Evolutionary conservation across 495 filamentous ascomycete genomes (phyloP).

Genomic region (Aspergillus cristatus): DNA sequence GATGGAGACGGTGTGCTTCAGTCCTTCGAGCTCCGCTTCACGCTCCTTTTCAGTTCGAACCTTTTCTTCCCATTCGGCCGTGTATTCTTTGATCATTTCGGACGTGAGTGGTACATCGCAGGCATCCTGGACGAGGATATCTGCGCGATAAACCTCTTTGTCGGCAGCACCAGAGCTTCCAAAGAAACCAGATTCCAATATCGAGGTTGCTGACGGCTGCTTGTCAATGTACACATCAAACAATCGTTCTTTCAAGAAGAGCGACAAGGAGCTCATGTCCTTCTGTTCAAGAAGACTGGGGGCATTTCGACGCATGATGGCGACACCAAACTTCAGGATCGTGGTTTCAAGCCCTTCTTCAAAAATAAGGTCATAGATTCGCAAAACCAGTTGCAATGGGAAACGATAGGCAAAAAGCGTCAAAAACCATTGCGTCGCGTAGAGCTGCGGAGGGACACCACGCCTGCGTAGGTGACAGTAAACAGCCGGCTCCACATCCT

Average conservation of each 20-base stretch:
- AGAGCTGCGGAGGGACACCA: slow-evolving; percentile 81
- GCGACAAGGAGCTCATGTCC: slow-evolving; percentile 80
- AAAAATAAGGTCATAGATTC: slow-evolving; percentile 93
- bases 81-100: slow-evolving; percentile 70
- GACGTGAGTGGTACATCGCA: slow-evolving; percentile 80
- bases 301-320: slow-evolving; percentile 90
- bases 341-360: slow-evolving; percentile 86
- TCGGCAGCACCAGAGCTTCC: slow-evolving; percentile 82
- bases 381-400: slow-evolving; percentile 87
- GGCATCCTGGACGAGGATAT: slow-evolving; percentile 86
- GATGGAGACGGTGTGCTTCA: slow-evolving; percentile 53
- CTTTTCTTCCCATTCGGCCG: slow-evolving; percentile 86
- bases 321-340: slow-evolving; percentile 87
- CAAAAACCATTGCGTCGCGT: slow-evolving; percentile 98
- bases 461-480: slow-evolving; percentile 91
- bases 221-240: slow-evolving; percentile 98
- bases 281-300: slow-evolving; percentile 70
- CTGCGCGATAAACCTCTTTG: slow-evolving; percentile 91
- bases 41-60: slow-evolving; percentile 65
- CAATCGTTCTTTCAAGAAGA: slow-evolving; percentile 82
- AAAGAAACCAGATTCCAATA: slow-evolving; percentile 96
- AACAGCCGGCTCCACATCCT: slow-evolving; percentile 87
- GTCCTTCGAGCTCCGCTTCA: slow-evolving; percentile 69
- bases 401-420: slow-evolving; percentile 99
- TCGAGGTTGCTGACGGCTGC: slow-evolving; percentile 72